phyloP scores from a whole-genome alignment of 306 rosid genomes.

The Pyrus bretschneideri region DNA sequence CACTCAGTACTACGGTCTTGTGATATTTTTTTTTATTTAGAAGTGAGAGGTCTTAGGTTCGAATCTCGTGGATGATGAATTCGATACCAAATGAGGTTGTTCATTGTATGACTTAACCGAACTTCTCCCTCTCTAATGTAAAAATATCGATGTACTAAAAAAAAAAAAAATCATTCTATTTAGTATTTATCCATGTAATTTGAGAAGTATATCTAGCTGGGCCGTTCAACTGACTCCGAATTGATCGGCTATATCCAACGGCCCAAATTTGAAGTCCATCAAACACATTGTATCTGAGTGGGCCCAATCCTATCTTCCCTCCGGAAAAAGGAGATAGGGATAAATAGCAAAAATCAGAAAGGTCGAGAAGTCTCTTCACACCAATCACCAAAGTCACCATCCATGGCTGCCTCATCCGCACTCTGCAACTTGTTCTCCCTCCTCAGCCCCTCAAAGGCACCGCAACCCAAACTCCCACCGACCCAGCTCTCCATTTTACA shows the following conservation, averaged over 20 bases:
- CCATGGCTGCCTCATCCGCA: constrained; percentile 70
- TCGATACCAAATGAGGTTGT: too few relatives aligned
- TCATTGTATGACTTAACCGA: too few relatives aligned
- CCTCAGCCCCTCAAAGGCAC: constrained; percentile 47
- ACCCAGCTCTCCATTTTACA: constrained; percentile 28
- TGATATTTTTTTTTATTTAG: too few relatives aligned
- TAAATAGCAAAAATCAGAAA: constrained; percentile 1
- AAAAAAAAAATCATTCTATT: too few relatives aligned
- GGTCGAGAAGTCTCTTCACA: not conserved
- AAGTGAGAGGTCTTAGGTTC: too few relatives aligned
- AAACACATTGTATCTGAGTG: not conserved
- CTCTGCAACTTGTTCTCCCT: constrained; percentile 55
- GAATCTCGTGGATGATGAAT: too few relatives aligned
- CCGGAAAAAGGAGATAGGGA: not conserved
- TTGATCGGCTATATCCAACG: not conserved
- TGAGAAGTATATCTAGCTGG: too few relatives aligned
- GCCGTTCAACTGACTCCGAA: too few relatives aligned
- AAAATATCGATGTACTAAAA: too few relatives aligned
- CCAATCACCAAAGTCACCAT: constrained; percentile 5
- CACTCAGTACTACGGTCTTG: too few relatives aligned
- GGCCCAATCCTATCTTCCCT: too few relatives aligned
- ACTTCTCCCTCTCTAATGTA: fast-evolving
- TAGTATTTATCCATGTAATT: too few relatives aligned
- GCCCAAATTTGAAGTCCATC: not conserved
- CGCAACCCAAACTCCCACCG: constrained; percentile 28